Conservation (phyloP, 2,329 filamentous ascomycete genomes). For the Xylariaceae sp. region DNA sequence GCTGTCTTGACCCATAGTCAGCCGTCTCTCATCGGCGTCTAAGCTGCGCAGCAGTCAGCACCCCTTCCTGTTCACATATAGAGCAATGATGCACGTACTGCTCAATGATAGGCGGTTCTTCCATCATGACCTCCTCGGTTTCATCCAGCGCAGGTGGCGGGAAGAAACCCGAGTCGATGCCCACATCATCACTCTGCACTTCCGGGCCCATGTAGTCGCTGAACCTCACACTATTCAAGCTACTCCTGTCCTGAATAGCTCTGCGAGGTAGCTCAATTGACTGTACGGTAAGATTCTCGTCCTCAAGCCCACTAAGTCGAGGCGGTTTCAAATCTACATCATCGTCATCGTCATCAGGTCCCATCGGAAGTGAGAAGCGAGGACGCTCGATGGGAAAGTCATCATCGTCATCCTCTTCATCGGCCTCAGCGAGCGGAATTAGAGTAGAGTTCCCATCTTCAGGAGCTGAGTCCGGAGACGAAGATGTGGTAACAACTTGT, state of each 20-base stretch:
- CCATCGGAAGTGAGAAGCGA: constrained; percentile 52
- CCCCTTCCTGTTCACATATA: not conserved
- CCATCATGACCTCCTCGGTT: constrained; percentile 33
- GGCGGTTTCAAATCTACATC: constrained; percentile 48
- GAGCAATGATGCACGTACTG: constrained; percentile 31
- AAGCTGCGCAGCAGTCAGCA: constrained; percentile 15
- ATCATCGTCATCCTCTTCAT: constrained; percentile 34
- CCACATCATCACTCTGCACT: constrained; percentile 38
- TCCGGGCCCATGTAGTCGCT: constrained; percentile 46
- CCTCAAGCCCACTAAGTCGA: constrained; percentile 51
- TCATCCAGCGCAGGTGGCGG: constrained; percentile 42
- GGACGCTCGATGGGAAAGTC: constrained; percentile 46
- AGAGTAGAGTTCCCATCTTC: constrained; percentile 21
- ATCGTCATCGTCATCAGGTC: constrained; percentile 45
- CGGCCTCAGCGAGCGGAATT: constrained; percentile 31
- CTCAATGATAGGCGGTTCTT: constrained; percentile 41
- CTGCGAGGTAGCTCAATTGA: constrained; percentile 59
- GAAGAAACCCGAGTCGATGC: constrained; percentile 50
- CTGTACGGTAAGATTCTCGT: constrained; percentile 55
- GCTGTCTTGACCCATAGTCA: constrained; percentile 43
- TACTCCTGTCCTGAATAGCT: constrained; percentile 44
- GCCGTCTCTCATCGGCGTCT: constrained; percentile 35
- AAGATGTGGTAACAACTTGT: constrained; percentile 41
- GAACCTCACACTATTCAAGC: constrained; percentile 48
- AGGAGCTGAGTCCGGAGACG: constrained; percentile 39